These are phyloP conservation scores for Leccinum pachyderme DNA, from an alignment of 1,284 basidiomycete genomes.

Conservation along the genomic window DNA sequence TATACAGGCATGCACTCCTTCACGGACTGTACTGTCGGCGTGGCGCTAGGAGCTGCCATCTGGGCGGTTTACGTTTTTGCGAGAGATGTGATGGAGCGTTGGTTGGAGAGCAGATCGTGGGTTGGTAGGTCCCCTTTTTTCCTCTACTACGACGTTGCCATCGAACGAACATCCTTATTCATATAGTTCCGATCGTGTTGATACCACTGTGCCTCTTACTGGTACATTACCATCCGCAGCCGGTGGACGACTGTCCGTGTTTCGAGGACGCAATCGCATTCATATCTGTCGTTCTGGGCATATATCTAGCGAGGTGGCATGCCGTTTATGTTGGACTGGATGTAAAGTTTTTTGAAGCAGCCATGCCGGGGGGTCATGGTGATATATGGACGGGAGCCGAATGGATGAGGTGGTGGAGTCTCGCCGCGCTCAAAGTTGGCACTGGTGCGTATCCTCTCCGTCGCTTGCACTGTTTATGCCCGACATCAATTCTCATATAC, in stretches of 20 bases:
- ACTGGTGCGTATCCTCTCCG: slow-evolving; percentile 41
- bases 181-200: slow-evolving; percentile 63
- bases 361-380: slow-evolving; percentile 60
- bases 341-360: slow-evolving; percentile 30
- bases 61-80: slow-evolving; percentile 55
- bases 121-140: slow-evolving; percentile 40
- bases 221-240: slow-evolving; percentile 88
- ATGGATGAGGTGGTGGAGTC: slow-evolving; percentile 50
- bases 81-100: slow-evolving; percentile 43
- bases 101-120: slow-evolving; percentile 54
- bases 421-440: slow-evolving; percentile 61
- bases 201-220: slow-evolving; percentile 69
- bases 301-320: slow-evolving; percentile 69
- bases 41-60: slow-evolving; percentile 61
- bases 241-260: slow-evolving; percentile 95
- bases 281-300: slow-evolving; percentile 79
- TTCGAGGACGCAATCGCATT: slow-evolving; percentile 98
- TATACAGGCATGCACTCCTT: slow-evolving; percentile 93
- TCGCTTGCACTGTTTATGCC: background rate
- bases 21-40: slow-evolving; percentile 72
- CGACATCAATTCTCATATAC: background rate
- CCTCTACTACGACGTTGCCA: background rate
- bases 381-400: slow-evolving; percentile 46
- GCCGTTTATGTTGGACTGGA: slow-evolving; percentile 39
- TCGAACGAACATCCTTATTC: background rate